phyloP scores from a whole-genome alignment of 768 basidiomycete genomes.

The Gloeopeniophorella convolvens region DNA sequence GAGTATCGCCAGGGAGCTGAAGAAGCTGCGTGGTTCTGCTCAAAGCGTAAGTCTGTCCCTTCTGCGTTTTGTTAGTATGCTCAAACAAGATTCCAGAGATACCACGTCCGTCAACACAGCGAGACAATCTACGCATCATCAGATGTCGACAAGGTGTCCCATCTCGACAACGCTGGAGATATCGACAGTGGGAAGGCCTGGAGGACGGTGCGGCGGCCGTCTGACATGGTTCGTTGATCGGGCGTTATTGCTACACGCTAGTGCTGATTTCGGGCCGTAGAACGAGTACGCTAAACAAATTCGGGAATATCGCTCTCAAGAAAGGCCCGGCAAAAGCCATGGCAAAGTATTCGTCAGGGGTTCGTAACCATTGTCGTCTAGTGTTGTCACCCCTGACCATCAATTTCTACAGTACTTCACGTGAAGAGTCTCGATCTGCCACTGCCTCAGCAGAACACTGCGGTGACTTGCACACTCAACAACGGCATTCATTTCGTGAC shows the following conservation, averaged over 20 bases:
- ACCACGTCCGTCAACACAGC: conserved; percentile 74
- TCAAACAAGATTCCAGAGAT: conserved; percentile 44
- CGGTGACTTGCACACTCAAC: conserved; percentile 82
- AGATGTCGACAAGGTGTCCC: conserved; percentile 63
- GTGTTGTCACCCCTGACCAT: neutral
- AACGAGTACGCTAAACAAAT: conserved; percentile 94
- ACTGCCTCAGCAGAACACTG: conserved; percentile 67
- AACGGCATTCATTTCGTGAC: conserved; percentile 96
- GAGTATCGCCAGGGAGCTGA: conserved; percentile 68
- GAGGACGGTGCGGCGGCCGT: conserved; percentile 81
- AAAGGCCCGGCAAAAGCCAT: conserved; percentile 71
- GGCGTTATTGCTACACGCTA: neutral
- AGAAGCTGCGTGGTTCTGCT: conserved; percentile 42
- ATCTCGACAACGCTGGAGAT: conserved; percentile 71
- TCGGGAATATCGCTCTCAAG: conserved; percentile 68
- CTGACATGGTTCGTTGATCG: conserved; percentile 73
- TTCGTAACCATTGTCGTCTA: conserved; percentile 25
- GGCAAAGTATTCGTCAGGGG: conserved; percentile 96
- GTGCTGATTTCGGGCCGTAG: conserved; percentile 34
- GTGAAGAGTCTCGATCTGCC: conserved; percentile 72
- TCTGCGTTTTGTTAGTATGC: conserved; percentile 1
- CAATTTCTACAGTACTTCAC: conserved; percentile 52
- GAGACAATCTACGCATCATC: conserved; percentile 71
- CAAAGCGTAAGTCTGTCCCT: conserved; percentile 35
- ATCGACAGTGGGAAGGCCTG: conserved; percentile 78